Evolutionary conservation across 2,329 filamentous ascomycete genomes (phyloP).

Genomic region (Tolypocladium pustulatum): DNA sequence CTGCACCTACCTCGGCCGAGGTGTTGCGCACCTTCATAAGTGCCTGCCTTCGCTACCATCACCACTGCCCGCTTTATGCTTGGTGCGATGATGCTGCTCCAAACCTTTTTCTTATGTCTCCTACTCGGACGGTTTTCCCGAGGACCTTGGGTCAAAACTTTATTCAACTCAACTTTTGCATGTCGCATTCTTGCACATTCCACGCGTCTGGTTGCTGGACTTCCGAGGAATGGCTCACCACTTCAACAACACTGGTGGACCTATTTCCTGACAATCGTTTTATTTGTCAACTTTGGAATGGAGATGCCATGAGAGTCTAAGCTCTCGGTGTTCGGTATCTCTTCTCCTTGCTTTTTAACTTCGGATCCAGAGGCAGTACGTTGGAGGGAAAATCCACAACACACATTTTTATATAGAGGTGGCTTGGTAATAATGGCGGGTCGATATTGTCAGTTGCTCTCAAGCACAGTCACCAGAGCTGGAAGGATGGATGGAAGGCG

Average conservation of each 20-base stretch:
- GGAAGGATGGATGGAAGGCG: not conserved
- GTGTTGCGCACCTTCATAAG: not conserved
- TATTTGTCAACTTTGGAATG: not conserved
- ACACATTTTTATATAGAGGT: not conserved
- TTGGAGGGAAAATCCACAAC: not conserved
- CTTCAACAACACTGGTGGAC: slow-evolving; percentile 1
- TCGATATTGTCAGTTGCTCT: not conserved
- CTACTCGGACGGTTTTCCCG: not conserved
- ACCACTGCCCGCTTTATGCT: not conserved
- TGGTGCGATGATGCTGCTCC: not conserved
- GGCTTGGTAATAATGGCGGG: not conserved
- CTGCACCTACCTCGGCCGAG: not conserved
- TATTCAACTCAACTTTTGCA: not conserved
- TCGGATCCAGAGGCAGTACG: not conserved
- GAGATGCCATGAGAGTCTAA: not conserved
- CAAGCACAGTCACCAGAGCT: not conserved
- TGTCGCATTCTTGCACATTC: not conserved
- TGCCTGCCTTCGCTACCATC: not conserved
- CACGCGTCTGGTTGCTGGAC: not conserved
- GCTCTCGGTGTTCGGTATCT: not conserved
- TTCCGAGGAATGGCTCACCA: not conserved
- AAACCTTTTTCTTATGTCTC: not conserved
- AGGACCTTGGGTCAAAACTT: not conserved
- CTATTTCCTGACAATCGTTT: not conserved
- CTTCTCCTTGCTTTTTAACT: not conserved